Percentiles rank a stretch among this genome's conserved stretches.
These are phyloP conservation scores for Hanseniaspora lachancei DNA, from an alignment of 805 yeast species.

Conservation along the genomic window DNA sequence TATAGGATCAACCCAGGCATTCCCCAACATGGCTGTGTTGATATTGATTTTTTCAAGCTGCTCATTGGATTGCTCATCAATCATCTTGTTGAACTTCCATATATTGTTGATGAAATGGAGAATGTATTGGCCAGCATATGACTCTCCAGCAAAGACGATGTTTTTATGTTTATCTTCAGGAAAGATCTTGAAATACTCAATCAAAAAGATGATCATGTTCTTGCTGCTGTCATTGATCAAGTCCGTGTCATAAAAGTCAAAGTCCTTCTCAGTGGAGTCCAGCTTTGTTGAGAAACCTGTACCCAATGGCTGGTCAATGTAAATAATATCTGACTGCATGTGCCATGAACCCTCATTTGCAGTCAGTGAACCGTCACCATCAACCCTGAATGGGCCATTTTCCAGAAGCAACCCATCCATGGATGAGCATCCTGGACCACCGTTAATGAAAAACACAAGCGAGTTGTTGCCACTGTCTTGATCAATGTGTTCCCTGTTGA, in stretches of 20 bases:
- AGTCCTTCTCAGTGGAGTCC: neutral
- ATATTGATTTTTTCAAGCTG: conserved; percentile 29
- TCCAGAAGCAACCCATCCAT: conserved; percentile 96
- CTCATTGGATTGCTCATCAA: conserved; percentile 15
- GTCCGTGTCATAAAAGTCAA: conserved; percentile 35
- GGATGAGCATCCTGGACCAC: conserved; percentile 97
- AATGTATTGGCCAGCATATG: conserved; percentile 93
- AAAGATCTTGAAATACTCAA: conserved; percentile 52
- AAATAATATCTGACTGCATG: conserved; percentile 61
- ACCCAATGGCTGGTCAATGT: conserved; percentile 89
- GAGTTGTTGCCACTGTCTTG: too few relatives aligned
- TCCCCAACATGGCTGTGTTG: conserved; percentile 66
- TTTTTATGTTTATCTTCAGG: conserved; percentile 58
- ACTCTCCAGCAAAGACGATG: conserved; percentile 79
- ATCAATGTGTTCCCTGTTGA: conserved; percentile 36
- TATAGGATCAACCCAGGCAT: conserved; percentile 89
- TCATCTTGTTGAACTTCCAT: conserved; percentile 32
- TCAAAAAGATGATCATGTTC: conserved; percentile 54
- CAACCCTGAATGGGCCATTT: conserved; percentile 71
- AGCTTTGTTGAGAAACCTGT: conserved; percentile 64
- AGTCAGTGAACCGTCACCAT: conserved; percentile 33
- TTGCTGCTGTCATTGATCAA: conserved; percentile 39
- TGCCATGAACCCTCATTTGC: conserved; percentile 74
- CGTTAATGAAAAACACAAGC: conserved; percentile 68
- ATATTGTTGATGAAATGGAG: conserved; percentile 71